Evolutionary conservation across 208 protist genomes (phyloP).

Genomic region (Trypanosoma grayi): DNA sequence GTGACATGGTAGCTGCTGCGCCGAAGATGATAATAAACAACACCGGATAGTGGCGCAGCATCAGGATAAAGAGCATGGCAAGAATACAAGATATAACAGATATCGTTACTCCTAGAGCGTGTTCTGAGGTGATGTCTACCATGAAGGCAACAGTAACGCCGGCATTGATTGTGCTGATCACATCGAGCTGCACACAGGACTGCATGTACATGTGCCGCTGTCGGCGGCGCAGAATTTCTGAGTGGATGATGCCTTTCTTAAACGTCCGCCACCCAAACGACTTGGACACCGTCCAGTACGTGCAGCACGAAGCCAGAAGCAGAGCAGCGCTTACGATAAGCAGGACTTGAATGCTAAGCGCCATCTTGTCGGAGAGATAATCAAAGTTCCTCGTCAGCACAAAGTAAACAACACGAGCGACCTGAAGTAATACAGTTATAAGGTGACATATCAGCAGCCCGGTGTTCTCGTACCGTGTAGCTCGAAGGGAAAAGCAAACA

Average conservation of each 20-base stretch:
- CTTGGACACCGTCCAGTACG: conserved; percentile 28
- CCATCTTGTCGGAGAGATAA: conserved; percentile 16
- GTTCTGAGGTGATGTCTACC: conserved; percentile 23
- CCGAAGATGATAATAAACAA: conserved; percentile 34
- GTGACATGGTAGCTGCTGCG: not conserved
- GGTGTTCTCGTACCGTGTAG: conserved; percentile 52
- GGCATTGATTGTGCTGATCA: conserved; percentile 37
- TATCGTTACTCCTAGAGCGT: conserved; percentile 20
- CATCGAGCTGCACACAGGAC: conserved; percentile 58
- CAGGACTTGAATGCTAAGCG: conserved; percentile 13
- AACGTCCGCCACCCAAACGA: conserved; percentile 61
- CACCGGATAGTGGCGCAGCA: conserved; percentile 24
- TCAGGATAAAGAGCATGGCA: conserved; percentile 31
- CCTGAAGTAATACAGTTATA: conserved; percentile 40
- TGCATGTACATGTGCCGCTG: conserved; percentile 36
- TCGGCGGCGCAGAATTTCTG: conserved; percentile 22
- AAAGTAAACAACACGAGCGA: conserved; percentile 45
- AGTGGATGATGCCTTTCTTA: conserved; percentile 51
- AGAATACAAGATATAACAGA: conserved; percentile 20
- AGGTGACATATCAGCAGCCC: conserved; percentile 47
- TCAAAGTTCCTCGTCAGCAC: conserved; percentile 18
- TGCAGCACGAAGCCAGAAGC: conserved; percentile 10
- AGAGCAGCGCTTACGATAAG: conserved; percentile 15
- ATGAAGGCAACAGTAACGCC: conserved; percentile 40
- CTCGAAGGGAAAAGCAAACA: conserved; percentile 42